Base-by-base conservation (phyloP, 306 rosid species). In the Rosa persica region DNA sequence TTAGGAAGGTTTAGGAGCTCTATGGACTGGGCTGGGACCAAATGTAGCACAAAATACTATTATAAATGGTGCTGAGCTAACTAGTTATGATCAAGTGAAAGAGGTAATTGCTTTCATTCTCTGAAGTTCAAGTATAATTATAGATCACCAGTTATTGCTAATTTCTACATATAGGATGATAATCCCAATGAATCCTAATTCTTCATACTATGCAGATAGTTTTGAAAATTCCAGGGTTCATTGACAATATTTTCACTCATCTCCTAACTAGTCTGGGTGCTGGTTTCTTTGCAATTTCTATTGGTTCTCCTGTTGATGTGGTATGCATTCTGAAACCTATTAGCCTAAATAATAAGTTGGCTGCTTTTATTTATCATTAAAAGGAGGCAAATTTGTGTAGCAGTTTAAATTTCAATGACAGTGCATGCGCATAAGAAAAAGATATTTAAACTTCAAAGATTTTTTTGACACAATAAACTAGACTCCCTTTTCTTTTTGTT, bases 151-250 rank as follows among this genome's bases (percentile, higher is more conserved):
- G n/a, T n/a, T n/a, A n/a, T n/a, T n/a, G n/a, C n/a, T n/a, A n/a
- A n/a, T n/a, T n/a, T n/a, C n/a, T n/a, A n/a, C n/a, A n/a, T n/a
- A n/a, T n/a, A n/a, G n/a, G n/a, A n/a, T n/a, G n/a, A n/a, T n/a
- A n/a, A n/a, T n/a, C n/a, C n/a, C n/a, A n/a, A n/a, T n/a, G n/a
- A n/a, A n/a, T n/a, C n/a, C n/a, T n/a, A n/a, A n/a, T n/a, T n/a
- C n/a, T n/a, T n/a, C n/a, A n/a, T n/a, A n/a, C n/a, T n/a, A n/a
- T n/a, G n/a, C n/a, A n/a, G n/a, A n/a, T n/a, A n/a, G n/a, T n/a
- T n/a, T n/a, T n/a, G n/a, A n/a, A n/a, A n/a, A n/a, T n/a, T n/a
- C 99, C 98, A 89, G 99, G 99, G 88, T 93, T 93, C 91, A 86
- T 82, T 57, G 99, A 95, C 89, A 88, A 85, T 86, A 79, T 81